These are phyloP conservation scores for Nakazawaea pomicola DNA, from an alignment of 805 yeast genomes.

Conservation along the genomic window DNA sequence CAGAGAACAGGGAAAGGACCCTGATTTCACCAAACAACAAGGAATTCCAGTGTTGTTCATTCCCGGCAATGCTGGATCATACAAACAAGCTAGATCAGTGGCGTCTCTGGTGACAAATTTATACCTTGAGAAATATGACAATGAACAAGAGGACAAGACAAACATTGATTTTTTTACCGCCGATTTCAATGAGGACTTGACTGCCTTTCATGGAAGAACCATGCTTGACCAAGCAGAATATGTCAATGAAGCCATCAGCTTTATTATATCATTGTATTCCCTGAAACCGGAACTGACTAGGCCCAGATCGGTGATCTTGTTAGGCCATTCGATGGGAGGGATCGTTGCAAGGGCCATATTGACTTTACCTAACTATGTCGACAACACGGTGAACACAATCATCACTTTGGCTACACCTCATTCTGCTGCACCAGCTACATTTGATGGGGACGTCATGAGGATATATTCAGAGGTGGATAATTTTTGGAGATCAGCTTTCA, in stretches of 20 bases:
- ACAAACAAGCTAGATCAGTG: conserved; percentile 83
- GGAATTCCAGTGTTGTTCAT: conserved; percentile 91
- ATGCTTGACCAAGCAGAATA: conserved; percentile 91
- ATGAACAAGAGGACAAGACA: neutral
- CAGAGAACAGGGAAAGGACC: conserved; percentile 78
- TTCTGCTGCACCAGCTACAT: conserved; percentile 85
- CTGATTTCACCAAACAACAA: conserved; percentile 33
- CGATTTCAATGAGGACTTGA: conserved; percentile 92
- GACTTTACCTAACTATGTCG: conserved; percentile 69
- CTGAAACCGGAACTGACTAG: conserved; percentile 26
- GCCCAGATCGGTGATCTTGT: conserved; percentile 68
- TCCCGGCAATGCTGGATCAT: conserved; percentile 98
- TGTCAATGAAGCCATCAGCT: conserved; percentile 78
- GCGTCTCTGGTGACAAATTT: conserved; percentile 73
- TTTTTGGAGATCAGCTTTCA: conserved; percentile 71
- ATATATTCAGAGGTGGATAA: conserved; percentile 70
- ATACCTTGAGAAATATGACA: conserved; percentile 33
- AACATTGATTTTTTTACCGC: conserved; percentile 84
- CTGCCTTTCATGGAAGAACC: conserved; percentile 95
- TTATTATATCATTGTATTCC: conserved; percentile 64
- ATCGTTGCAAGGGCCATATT: conserved; percentile 84
- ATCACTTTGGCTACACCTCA: conserved; percentile 90
- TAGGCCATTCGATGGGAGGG: conserved; percentile 98
- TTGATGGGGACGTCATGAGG: conserved; percentile 80
- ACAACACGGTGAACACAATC: conserved; percentile 74